Percentiles rank a stretch among this genome's conserved stretches.
phyloP scores from a whole-genome alignment of 2,329 filamentous ascomycete genomes.

The Nemania sp. region DNA sequence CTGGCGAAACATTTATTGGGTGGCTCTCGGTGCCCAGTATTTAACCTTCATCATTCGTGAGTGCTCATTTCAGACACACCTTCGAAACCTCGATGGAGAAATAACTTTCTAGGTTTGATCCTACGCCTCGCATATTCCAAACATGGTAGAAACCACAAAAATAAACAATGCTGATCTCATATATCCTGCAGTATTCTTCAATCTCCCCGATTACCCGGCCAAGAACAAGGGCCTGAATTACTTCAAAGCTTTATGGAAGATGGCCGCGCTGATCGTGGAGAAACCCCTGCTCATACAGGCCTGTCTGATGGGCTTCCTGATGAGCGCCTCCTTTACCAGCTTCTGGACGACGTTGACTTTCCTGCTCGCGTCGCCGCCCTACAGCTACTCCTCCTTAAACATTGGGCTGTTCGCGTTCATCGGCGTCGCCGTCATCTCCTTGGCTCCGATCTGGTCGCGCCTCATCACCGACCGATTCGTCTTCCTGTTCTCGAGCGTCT shows the following conservation, averaged over 20 bases:
- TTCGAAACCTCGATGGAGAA: neutral
- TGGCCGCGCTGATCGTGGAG: constrained; percentile 59
- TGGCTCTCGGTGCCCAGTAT: constrained; percentile 67
- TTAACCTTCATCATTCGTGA: constrained; percentile 58
- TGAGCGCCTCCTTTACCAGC: constrained; percentile 62
- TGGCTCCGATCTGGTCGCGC: constrained; percentile 71
- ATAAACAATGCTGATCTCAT: neutral
- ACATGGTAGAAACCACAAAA: neutral
- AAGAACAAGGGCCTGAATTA: constrained; percentile 67
- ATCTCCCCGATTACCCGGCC: constrained; percentile 71
- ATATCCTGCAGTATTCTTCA: constrained; percentile 54
- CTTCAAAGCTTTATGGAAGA: constrained; percentile 62
- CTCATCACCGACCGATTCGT: constrained; percentile 72
- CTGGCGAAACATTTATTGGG: constrained; percentile 72
- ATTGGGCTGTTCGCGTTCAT: constrained; percentile 83
- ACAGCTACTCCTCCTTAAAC: constrained; percentile 66
- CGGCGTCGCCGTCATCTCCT: constrained; percentile 69
- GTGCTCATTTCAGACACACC: neutral
- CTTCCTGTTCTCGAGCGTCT: constrained; percentile 68
- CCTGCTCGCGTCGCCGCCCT: constrained; percentile 71
- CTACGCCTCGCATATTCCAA: neutral
- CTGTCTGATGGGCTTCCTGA: constrained; percentile 47
- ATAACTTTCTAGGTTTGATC: neutral
- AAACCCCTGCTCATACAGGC: constrained; percentile 67
- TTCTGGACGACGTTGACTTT: constrained; percentile 81